Percentiles rank a stretch among this genome's conserved stretches.
Conservation (phyloP, 331 rosid species). For the Quercus tomentella region DNA sequence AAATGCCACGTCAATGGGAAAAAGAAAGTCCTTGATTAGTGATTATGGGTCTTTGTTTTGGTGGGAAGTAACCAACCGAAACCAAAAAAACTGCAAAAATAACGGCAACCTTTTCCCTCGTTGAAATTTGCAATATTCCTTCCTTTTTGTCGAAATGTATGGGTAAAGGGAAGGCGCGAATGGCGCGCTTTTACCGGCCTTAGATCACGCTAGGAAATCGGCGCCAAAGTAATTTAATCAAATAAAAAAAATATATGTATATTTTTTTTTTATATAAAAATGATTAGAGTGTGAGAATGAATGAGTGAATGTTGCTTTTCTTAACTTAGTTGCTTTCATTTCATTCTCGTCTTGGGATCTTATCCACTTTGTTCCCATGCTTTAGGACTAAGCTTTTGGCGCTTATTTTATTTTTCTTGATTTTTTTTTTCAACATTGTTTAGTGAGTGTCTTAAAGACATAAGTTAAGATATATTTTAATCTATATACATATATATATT, state of each 20-base stretch:
- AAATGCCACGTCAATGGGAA: conserved; percentile 19
- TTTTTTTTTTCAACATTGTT: no score
- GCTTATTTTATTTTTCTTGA: no score
- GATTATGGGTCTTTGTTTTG: conserved; percentile 17
- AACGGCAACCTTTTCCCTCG: background rate
- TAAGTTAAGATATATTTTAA: no score
- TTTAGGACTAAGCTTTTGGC: conserved; percentile 28
- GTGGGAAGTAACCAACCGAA: background rate
- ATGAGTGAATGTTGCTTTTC: conserved; percentile 24
- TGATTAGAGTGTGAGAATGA: background rate
- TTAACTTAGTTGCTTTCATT: conserved; percentile 16
- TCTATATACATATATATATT: no score
- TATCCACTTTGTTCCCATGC: conserved; percentile 28
- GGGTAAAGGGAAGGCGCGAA: conserved; percentile 52
- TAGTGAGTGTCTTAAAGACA: no score
- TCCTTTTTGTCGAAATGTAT: conserved; percentile 14
- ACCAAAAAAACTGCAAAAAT: conserved; percentile 13
- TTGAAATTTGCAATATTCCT: conserved; percentile 19
- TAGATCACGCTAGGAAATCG: conserved; percentile 47
- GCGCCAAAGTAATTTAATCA: conserved; percentile 30
- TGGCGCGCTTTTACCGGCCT: conserved; percentile 45
- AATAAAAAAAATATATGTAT: background rate
- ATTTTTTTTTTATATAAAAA: no score
- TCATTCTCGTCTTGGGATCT: conserved; percentile 29
- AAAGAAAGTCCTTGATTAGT: conserved; percentile 12